Percentiles rank a stretch among this genome's conserved stretches.
These are phyloP conservation scores for Colletotrichum falcatum DNA, from an alignment of 2,329 filamentous ascomycete species.

Conservation along the genomic window DNA sequence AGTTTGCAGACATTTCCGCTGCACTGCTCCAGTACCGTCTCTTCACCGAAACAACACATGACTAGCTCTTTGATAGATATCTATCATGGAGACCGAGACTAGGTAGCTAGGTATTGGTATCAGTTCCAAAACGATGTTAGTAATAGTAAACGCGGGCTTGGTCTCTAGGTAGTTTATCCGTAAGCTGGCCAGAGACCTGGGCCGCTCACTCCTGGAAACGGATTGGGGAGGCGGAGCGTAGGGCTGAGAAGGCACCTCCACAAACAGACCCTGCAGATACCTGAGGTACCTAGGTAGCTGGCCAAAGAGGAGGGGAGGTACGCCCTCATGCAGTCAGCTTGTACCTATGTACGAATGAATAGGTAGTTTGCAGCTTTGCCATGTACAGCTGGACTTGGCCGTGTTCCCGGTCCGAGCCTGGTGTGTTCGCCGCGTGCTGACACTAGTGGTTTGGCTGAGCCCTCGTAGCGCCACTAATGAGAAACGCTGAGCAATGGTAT, in stretches of 20 bases:
- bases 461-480: no score
- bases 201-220: neutral
- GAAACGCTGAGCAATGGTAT: no score
- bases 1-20: neutral
- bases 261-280: neutral
- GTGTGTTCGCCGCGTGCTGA: no score
- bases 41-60: neutral
- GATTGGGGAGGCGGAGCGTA: neutral
- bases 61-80: neutral
- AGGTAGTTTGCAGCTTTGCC: no score
- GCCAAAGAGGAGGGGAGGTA: neutral
- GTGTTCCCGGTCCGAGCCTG: neutral
- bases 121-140: neutral
- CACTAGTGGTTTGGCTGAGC: no score
- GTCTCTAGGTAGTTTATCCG: neutral
- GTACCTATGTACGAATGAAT: neutral
- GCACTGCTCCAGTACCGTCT: neutral
- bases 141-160: no score
- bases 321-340: constrained; percentile 22
- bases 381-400: neutral
- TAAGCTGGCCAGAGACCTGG: neutral
- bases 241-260: constrained; percentile 31
- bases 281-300: neutral
- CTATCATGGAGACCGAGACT: neutral
- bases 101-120: neutral